Percentiles rank a stretch among this genome's conserved stretches.
Conservation (phyloP, 768 basidiomycete genomes). For the Mycena venus region DNA sequence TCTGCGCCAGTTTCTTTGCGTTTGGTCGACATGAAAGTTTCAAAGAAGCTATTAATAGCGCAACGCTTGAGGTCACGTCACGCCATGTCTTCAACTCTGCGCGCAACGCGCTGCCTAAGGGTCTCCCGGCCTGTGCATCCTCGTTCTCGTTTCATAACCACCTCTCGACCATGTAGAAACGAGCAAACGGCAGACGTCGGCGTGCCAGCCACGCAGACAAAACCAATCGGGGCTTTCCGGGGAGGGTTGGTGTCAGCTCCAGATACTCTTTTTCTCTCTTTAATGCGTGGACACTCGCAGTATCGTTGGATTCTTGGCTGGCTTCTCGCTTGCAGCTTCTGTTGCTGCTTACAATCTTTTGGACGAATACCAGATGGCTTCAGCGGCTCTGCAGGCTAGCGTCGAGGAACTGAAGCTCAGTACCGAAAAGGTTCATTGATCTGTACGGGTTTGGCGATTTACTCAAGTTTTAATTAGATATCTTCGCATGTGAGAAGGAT, state of each 20-base stretch:
- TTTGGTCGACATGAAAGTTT: slow-evolving; percentile 47
- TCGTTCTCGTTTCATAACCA: slow-evolving; percentile 56
- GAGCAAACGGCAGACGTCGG: slow-evolving; percentile 67
- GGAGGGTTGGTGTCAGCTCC: slow-evolving; percentile 62
- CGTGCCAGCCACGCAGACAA: slow-evolving; percentile 69
- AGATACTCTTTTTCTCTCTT: background rate
- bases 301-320: slow-evolving; percentile 88
- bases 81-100: slow-evolving; percentile 54
- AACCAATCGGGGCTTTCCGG: slow-evolving; percentile 81
- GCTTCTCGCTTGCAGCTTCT: slow-evolving; percentile 91
- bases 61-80: background rate
- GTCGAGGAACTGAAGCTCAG: slow-evolving; percentile 89
- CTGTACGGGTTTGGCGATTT: background rate
- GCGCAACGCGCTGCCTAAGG: slow-evolving; percentile 31
- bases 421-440: slow-evolving; percentile 76
- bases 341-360: slow-evolving; percentile 89
- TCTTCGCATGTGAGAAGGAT: slow-evolving; percentile 87
- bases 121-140: slow-evolving; percentile 10
- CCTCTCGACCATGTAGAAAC: slow-evolving; percentile 57
- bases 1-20: slow-evolving; percentile 49
- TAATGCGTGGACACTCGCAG: slow-evolving; percentile 51
- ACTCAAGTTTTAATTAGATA: slow-evolving; percentile 60
- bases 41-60: background rate
- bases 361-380: slow-evolving; percentile 92
- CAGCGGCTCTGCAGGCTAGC: slow-evolving; percentile 88